A percentile compares a stretch with the other conserved stretches of the same genome.
These are phyloP conservation scores for Dictyostelium capitatum DNA, from an alignment of 78 protist genomes.

Conservation along the genomic window DNA sequence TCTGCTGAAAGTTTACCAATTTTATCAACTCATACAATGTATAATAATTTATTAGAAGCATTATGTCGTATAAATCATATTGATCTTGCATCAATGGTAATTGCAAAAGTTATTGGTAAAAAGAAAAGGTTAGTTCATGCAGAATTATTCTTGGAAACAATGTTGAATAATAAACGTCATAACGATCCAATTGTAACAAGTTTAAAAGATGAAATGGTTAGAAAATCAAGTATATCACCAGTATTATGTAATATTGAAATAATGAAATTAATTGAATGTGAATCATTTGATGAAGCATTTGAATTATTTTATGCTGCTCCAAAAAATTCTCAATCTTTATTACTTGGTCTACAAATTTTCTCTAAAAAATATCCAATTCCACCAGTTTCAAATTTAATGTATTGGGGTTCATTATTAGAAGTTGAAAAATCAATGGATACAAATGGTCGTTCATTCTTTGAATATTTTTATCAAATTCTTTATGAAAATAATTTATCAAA, in stretches of 20 bases:
- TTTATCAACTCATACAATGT: neutral
- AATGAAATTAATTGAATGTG: neutral
- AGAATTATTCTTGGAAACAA: neutral
- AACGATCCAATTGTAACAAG: neutral
- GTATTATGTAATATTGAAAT: neutral
- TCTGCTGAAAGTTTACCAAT: neutral
- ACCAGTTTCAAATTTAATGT: slow-evolving; percentile 6
- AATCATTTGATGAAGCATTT: neutral
- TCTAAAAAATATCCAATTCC: slow-evolving; percentile 4
- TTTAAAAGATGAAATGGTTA: neutral
- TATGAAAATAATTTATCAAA: neutral
- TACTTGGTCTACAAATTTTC: neutral
- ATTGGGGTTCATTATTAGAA: neutral
- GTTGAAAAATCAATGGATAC: neutral
- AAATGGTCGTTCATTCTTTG: neutral
- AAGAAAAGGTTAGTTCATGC: neutral
- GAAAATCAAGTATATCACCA: neutral
- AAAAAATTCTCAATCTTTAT: neutral
- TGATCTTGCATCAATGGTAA: neutral
- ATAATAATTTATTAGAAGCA: neutral
- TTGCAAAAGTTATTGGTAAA: neutral
- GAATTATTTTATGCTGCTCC: neutral
- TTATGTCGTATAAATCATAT: neutral
- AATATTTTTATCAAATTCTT: neutral
- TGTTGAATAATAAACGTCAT: neutral